Conservation (phyloP, 768 basidiomycete genomes). For the Rhodocollybia butyracea region DNA sequence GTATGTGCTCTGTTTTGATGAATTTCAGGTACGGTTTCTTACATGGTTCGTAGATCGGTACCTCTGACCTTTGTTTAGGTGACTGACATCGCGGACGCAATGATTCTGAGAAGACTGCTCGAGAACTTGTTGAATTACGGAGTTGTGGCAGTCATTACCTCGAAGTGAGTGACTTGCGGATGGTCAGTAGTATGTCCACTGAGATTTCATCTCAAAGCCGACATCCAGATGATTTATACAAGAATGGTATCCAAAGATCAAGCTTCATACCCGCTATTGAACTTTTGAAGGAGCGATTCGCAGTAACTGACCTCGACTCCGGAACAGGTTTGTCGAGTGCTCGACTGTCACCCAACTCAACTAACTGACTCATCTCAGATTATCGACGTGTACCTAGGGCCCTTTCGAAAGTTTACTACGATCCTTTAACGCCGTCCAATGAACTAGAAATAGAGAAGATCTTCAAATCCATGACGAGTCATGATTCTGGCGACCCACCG, state of each 20-base stretch:
- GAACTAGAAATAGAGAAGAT: conserved; percentile 73
- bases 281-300: conserved; percentile 81
- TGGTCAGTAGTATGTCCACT: conserved; percentile 4
- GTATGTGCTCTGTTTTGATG: conserved; percentile 90
- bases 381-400: conserved; percentile 93
- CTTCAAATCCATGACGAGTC: conserved; percentile 68
- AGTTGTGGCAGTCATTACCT: conserved; percentile 93
- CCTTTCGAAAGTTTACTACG: conserved; percentile 91
- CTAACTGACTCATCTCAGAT: conserved; percentile 46
- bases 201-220: conserved; percentile 53
- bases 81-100: conserved; percentile 96
- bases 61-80: conserved; percentile 43
- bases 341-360: not conserved
- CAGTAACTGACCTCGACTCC: conserved; percentile 92
- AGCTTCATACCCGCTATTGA: conserved; percentile 96
- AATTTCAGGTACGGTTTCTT: conserved; percentile 77
- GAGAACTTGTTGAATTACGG: conserved; percentile 86
- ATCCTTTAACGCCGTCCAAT: conserved; percentile 70
- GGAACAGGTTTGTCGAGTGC: conserved; percentile 68
- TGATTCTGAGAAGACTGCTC: conserved; percentile 90
- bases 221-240: conserved; percentile 95
- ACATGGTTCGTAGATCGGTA: conserved; percentile 1
- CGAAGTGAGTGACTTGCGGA: conserved; percentile 66
- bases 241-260: conserved; percentile 95
- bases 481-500: conserved; percentile 51